phyloP scores from a whole-genome alignment of 1,139 yeast genomes.

The Hemisphaericaspora xylanilytica region DNA sequence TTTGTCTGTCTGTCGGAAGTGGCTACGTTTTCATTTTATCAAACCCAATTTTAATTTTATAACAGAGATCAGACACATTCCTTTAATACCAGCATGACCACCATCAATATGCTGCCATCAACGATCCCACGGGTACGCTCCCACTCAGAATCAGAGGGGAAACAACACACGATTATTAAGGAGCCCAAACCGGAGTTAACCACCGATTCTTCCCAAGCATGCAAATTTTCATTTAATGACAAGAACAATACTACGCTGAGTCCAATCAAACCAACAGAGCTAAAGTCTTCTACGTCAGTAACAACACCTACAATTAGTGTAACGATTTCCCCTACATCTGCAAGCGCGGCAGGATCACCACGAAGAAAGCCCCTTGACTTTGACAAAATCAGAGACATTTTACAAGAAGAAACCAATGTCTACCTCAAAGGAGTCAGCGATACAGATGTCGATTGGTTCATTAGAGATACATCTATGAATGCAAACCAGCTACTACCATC shows the following conservation, averaged over 20 bases:
- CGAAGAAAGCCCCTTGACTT: constrained; percentile 11
- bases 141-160: background rate
- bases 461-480: constrained; percentile 29
- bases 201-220: background rate
- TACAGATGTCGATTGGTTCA: constrained; percentile 50
- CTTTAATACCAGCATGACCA: background rate
- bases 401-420: constrained; percentile 19
- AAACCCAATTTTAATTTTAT: too few relatives aligned
- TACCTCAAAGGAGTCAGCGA: constrained; percentile 29
- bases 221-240: background rate
- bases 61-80: too few relatives aligned
- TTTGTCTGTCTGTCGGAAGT: too few relatives aligned
- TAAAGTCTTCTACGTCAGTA: background rate
- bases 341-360: background rate
- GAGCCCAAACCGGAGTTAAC: too few relatives aligned
- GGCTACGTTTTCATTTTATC: too few relatives aligned
- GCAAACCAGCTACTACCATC: background rate
- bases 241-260: background rate
- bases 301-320: background rate
- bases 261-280: background rate
- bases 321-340: background rate
- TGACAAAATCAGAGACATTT: constrained; percentile 17
- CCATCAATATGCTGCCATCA: constrained; percentile 1
- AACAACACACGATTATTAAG: background rate
- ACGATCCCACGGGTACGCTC: background rate